Percentiles rank a stretch among this genome's conserved stretches.
Evolutionary conservation across 2,329 filamentous ascomycete genomes (phyloP).

Genomic region (Ciborinia camelliae): DNA sequence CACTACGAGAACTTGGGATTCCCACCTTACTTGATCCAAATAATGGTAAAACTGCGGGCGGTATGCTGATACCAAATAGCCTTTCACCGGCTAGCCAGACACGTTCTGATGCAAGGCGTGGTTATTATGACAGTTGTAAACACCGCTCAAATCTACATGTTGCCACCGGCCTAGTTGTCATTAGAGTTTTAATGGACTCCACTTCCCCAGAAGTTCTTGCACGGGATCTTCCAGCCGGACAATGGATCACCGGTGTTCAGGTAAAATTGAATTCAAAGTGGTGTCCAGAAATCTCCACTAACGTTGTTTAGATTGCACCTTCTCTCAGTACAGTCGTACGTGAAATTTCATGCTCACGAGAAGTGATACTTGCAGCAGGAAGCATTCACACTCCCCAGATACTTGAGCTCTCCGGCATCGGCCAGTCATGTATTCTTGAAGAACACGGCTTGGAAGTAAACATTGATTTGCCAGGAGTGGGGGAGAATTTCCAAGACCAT

Average conservation of each 20-base stretch:
- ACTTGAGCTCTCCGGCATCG: slow-evolving; percentile 51
- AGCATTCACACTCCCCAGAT: slow-evolving; percentile 51
- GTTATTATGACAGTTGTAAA: slow-evolving; percentile 41
- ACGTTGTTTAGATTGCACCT: slow-evolving; percentile 26
- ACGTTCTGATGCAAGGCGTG: slow-evolving; percentile 42
- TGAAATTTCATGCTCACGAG: slow-evolving; percentile 43
- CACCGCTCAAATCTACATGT: slow-evolving; percentile 42
- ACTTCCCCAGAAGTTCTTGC: slow-evolving; percentile 5
- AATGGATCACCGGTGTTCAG: slow-evolving; percentile 40
- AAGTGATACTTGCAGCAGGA: slow-evolving; percentile 52
- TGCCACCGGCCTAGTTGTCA: slow-evolving; percentile 41
- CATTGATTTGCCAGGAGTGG: slow-evolving; percentile 48
- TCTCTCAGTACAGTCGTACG: slow-evolving; percentile 25
- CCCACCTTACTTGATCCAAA: slow-evolving; percentile 40
- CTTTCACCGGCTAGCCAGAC: slow-evolving; percentile 42
- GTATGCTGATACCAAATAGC: slow-evolving; percentile 41
- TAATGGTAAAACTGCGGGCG: slow-evolving; percentile 40
- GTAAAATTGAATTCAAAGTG: slow-evolving; percentile 27
- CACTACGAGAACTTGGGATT: slow-evolving; percentile 41
- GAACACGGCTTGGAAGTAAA: slow-evolving; percentile 43
- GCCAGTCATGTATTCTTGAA: slow-evolving; percentile 44
- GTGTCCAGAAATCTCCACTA: not conserved
- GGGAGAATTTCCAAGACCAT: slow-evolving; percentile 51
- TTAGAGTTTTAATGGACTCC: slow-evolving; percentile 37
- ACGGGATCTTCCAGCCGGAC: slow-evolving; percentile 19